A percentile compares a stretch with the other conserved stretches of the same genome.
Conservation (phyloP, 805 yeast species). For the Candida adriatica region DNA sequence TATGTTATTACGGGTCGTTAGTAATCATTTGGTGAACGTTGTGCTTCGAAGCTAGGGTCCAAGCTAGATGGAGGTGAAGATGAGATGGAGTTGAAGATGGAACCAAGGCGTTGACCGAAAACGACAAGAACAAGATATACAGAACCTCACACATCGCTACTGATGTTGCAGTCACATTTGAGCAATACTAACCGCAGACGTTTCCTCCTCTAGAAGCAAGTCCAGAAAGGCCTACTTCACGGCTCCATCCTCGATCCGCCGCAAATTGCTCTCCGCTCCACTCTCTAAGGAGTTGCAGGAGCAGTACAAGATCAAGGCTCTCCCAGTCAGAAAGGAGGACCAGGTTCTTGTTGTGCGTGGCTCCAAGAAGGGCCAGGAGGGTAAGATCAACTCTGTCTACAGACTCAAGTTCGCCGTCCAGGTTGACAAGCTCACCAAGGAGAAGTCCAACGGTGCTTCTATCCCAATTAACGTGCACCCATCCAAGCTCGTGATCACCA, state of each 20-base stretch:
- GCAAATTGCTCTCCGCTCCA: constrained; percentile 95
- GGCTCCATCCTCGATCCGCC: constrained; percentile 94
- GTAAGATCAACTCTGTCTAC: constrained; percentile 96
- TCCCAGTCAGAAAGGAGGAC: constrained; percentile 98
- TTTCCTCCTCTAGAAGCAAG: constrained; percentile 98
- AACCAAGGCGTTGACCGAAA: too few relatives aligned
- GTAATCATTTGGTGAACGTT: too few relatives aligned
- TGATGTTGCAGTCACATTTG: too few relatives aligned
- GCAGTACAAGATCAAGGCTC: constrained; percentile 90
- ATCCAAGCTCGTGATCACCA: constrained; percentile 98
- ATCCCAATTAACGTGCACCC: constrained; percentile 97
- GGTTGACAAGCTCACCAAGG: constrained; percentile 95
- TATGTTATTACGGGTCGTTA: too few relatives aligned
- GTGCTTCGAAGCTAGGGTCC: too few relatives aligned
- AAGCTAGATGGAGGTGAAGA: too few relatives aligned
- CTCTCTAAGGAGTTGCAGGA: constrained; percentile 97
- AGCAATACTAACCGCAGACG: constrained; percentile 64
- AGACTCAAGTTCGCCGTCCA: constrained; percentile 96
- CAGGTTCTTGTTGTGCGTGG: constrained; percentile 96
- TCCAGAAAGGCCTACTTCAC: constrained; percentile 99
- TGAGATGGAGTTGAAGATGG: too few relatives aligned
- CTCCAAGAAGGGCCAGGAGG: constrained; percentile 99
- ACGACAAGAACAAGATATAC: too few relatives aligned
- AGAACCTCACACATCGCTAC: too few relatives aligned
- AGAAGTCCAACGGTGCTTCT: constrained; percentile 96